Percentiles rank a stretch among this genome's conserved stretches.
These are phyloP conservation scores for Craterostigma plantagineum DNA, from an alignment of 257 asterid species.

Conservation along the genomic window DNA sequence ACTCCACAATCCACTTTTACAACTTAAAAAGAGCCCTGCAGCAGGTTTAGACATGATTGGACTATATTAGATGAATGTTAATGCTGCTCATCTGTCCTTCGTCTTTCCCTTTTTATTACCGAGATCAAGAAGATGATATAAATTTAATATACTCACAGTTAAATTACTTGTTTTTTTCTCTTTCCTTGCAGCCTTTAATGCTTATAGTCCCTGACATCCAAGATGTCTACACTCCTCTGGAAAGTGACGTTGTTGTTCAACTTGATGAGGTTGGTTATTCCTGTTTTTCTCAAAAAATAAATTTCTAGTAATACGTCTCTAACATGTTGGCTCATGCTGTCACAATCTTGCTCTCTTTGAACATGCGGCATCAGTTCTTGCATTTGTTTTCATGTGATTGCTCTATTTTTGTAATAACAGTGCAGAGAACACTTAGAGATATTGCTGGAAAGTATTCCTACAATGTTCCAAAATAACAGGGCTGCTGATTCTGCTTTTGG, in stretches of 20 bases:
- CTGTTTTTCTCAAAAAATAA: conserved; percentile 5
- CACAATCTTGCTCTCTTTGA: background rate
- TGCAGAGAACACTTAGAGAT: conserved; percentile 77
- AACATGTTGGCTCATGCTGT: background rate
- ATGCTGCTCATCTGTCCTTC: too few relatives aligned
- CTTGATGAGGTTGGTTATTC: conserved; percentile 63
- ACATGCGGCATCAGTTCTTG: background rate
- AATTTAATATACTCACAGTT: background rate
- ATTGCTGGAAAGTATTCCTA: conserved; percentile 75
- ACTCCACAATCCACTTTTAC: conserved; percentile 90
- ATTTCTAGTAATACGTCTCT: too few relatives aligned
- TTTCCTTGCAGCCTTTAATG: conserved; percentile 78
- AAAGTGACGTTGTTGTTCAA: conserved; percentile 80
- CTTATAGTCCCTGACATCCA: conserved; percentile 94
- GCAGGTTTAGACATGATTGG: conserved; percentile 40
- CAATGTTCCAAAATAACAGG: conserved; percentile 70
- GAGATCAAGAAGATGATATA: too few relatives aligned
- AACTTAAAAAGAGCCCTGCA: conserved; percentile 68
- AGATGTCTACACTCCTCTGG: conserved; percentile 94
- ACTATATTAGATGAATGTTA: conserved; percentile 1
- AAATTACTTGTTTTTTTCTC: background rate
- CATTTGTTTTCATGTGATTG: too few relatives aligned
- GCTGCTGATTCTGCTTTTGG: conserved; percentile 88
- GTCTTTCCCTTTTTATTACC: too few relatives aligned
- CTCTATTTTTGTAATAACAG: conserved; percentile 25